Percentiles rank a stretch among this genome's conserved stretches.
These are phyloP conservation scores for Ogataea paradorogensis DNA, from an alignment of 805 yeast genomes.

Conservation along the genomic window DNA sequence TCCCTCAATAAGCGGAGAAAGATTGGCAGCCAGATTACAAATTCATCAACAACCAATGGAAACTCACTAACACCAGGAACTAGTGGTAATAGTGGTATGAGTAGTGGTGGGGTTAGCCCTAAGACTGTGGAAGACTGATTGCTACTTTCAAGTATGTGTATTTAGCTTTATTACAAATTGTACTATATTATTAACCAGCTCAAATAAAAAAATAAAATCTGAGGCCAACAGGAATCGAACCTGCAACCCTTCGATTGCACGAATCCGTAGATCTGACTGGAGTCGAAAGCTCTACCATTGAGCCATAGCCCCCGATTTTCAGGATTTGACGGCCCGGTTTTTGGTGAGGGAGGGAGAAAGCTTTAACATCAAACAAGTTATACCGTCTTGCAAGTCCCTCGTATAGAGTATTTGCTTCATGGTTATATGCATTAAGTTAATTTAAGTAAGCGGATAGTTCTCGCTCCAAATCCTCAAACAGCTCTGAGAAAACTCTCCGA, in stretches of 20 bases:
- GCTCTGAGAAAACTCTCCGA: slow-evolving; percentile 23
- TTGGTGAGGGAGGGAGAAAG: not conserved
- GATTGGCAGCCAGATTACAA: slow-evolving; percentile 9
- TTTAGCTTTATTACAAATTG: not conserved
- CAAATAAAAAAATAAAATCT: slow-evolving; percentile 35
- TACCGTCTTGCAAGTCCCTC: too few species aligned
- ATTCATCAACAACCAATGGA: not conserved
- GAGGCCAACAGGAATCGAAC: slow-evolving; percentile 86
- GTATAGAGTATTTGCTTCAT: not conserved
- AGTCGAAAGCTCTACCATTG: slow-evolving; percentile 79
- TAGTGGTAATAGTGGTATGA: slow-evolving; percentile 10
- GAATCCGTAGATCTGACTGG: slow-evolving; percentile 42
- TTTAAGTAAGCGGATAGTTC: not conserved
- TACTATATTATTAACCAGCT: not conserved
- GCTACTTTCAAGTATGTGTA: not conserved
- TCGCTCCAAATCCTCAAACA: slow-evolving; percentile 28
- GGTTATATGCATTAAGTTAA: not conserved
- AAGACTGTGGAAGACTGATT: slow-evolving; percentile 13
- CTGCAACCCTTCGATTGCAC: slow-evolving; percentile 78
- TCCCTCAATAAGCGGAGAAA: slow-evolving; percentile 35
- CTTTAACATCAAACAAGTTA: not conserved
- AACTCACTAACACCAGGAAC: slow-evolving; percentile 1
- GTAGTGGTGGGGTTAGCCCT: slow-evolving; percentile 21
- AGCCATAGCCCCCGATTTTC: slow-evolving; percentile 59
- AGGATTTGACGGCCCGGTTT: not conserved